phyloP scores from a whole-genome alignment of 768 basidiomycete genomes.

The Coprinopsis cinerea region DNA sequence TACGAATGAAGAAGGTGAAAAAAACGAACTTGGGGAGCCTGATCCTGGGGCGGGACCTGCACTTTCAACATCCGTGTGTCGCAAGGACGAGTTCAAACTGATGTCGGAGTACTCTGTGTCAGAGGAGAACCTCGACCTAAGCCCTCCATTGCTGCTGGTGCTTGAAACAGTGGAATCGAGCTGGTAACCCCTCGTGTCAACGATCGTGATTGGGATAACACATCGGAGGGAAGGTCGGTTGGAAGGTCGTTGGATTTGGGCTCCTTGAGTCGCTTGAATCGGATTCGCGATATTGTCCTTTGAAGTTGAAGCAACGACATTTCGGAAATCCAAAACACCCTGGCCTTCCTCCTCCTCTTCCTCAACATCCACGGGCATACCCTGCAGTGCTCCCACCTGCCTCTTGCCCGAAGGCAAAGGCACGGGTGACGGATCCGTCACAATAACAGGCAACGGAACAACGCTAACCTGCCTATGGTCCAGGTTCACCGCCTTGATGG shows the following conservation, averaged over 20 bases:
- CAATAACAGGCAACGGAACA: conserved; percentile 29
- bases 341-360: not conserved
- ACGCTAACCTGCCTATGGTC: conserved; percentile 33
- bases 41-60: too few species aligned
- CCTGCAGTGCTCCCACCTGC: not conserved
- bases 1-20: too few species aligned
- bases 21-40: too few species aligned
- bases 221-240: conserved; percentile 19
- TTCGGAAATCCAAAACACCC: too few species aligned
- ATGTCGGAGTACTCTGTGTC: conserved; percentile 17
- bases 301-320: too few species aligned
- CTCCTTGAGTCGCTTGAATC: not conserved
- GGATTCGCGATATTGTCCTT: not conserved
- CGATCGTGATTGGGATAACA: conserved; percentile 18
- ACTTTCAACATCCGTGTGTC: too few species aligned
- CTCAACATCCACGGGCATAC: not conserved
- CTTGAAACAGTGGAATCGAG: too few species aligned
- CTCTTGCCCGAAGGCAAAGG: too few species aligned
- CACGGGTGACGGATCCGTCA: too few species aligned
- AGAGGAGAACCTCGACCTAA: conserved; percentile 13
- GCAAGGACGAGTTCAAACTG: too few species aligned
- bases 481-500: conserved; percentile 33
- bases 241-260: not conserved
- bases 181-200: too few species aligned
- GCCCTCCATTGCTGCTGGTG: too few species aligned